These are phyloP conservation scores for Paramecium octaurelia DNA, from an alignment of 73 alveolate species.

Conservation along the genomic window DNA sequence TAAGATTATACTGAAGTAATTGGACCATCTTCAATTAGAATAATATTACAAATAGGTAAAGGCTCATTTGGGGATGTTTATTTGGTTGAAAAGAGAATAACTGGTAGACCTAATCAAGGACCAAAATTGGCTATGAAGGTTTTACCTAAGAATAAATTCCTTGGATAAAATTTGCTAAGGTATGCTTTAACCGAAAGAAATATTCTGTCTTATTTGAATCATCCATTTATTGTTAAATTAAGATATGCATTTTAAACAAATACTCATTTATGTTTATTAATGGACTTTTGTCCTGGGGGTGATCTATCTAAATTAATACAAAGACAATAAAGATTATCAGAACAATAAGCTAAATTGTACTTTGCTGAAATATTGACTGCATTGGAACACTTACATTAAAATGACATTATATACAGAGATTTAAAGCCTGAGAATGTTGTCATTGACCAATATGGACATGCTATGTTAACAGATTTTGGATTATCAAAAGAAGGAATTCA, in stretches of 20 bases:
- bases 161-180: conserved; percentile 86
- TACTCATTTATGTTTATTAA: conserved; percentile 88
- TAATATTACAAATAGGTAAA: conserved; percentile 70
- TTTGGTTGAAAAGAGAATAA: conserved; percentile 83
- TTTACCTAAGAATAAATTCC: conserved; percentile 78
- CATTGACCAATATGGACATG: conserved; percentile 93
- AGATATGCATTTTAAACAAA: conserved; percentile 93
- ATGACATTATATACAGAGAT: conserved; percentile 81
- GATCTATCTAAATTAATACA: conserved; percentile 91
- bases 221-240: conserved; percentile 92
- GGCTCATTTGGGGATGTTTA: conserved; percentile 97
- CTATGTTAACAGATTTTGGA: conserved; percentile 95
- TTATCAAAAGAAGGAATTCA: conserved; percentile 85
- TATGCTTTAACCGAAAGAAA: conserved; percentile 96
- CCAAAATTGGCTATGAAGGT: conserved; percentile 93
- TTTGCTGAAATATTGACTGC: conserved; percentile 78
- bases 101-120: conserved; percentile 52
- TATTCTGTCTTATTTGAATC: conserved; percentile 76
- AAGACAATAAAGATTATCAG: conserved; percentile 78
- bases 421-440: conserved; percentile 89
- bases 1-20: conserved; percentile 5
- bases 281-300: conserved; percentile 98
- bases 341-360: conserved; percentile 75
- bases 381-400: conserved; percentile 77
- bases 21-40: conserved; percentile 46